These are phyloP conservation scores for Mortierella claussenii DNA, from an alignment of 192 early-diverging fungal genomes.

Conservation along the genomic window DNA sequence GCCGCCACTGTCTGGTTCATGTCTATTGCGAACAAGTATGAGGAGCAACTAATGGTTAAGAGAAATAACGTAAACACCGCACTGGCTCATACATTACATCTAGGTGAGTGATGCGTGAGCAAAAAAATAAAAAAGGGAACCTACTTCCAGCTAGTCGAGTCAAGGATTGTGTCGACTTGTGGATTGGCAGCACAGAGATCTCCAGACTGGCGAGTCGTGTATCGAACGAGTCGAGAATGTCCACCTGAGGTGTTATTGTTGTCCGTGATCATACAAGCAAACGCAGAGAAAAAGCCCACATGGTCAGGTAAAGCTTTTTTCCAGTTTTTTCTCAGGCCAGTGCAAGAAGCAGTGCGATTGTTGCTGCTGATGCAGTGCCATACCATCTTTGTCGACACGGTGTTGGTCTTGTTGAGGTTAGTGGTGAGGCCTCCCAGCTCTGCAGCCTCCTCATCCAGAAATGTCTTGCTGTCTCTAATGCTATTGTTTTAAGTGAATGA, in stretches of 20 bases:
- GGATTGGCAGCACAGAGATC: constrained; percentile 83
- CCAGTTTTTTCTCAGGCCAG: too few relatives aligned
- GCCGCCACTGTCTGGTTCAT: constrained; percentile 71
- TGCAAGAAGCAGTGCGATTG: too few relatives aligned
- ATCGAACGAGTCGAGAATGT: constrained; percentile 82
- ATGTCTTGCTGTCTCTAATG: constrained; percentile 46
- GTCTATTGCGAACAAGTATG: constrained; percentile 55
- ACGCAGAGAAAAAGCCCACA: too few relatives aligned
- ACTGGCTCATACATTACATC: too few relatives aligned
- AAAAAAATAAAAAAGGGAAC: too few relatives aligned
- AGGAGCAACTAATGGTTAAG: too few relatives aligned
- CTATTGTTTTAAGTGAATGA: constrained; percentile 6
- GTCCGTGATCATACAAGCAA: too few relatives aligned
- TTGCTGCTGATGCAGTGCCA: too few relatives aligned
- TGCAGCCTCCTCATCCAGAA: constrained; percentile 54
- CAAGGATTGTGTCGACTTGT: constrained; percentile 77
- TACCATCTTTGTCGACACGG: constrained; percentile 54
- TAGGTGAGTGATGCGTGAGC: too few relatives aligned
- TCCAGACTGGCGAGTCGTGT: constrained; percentile 76
- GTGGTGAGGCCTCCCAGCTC: constrained; percentile 49
- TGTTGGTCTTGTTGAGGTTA: constrained; percentile 53
- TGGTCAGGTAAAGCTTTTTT: too few relatives aligned
- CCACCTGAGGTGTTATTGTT: constrained; percentile 60
- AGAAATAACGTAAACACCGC: too few relatives aligned
- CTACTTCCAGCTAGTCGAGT: constrained; percentile 79